Percentiles rank a stretch among this genome's conserved stretches.
Conservation (phyloP, 805 yeast species). For the Kluyveromyces nonfermentans region DNA sequence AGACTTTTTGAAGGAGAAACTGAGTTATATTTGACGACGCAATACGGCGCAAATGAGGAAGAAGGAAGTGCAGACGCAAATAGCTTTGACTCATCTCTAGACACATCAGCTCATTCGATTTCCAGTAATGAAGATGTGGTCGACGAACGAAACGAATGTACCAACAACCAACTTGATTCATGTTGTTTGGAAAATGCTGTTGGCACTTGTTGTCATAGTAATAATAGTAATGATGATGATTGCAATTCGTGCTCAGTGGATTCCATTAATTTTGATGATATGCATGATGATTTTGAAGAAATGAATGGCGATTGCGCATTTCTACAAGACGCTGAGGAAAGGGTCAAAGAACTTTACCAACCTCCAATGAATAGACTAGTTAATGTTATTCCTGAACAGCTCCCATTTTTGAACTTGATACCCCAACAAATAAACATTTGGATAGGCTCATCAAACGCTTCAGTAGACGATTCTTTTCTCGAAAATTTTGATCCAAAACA, state of each 20-base stretch:
- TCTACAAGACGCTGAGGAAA: constrained; percentile 29
- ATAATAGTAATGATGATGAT: constrained; percentile 6
- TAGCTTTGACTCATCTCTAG: constrained; percentile 12
- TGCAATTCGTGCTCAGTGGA: constrained; percentile 16
- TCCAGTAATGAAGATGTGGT: constrained; percentile 16
- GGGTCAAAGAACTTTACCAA: constrained; percentile 46
- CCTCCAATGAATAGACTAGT: constrained; percentile 48
- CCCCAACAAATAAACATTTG: constrained; percentile 71
- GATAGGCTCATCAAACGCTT: constrained; percentile 40
- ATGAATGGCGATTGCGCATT: constrained; percentile 21
- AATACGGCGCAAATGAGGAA: constrained; percentile 41
- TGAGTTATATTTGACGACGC: constrained; percentile 57
- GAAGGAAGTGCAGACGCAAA: constrained; percentile 20
- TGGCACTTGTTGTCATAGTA: neutral
- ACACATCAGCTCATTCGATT: constrained; percentile 6
- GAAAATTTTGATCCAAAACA: constrained; percentile 15
- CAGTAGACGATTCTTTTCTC: constrained; percentile 9
- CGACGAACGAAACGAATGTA: constrained; percentile 16
- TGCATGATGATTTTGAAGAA: constrained; percentile 22
- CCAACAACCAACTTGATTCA: constrained; percentile 8
- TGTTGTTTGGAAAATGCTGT: constrained; percentile 4
- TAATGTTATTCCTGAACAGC: constrained; percentile 32
- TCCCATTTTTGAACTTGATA: constrained; percentile 35
- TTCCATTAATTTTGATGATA: constrained; percentile 14
- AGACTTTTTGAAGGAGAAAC: constrained; percentile 33